Evolutionary conservation across 768 basidiomycete genomes (phyloP), one percentile per base, ranked within the genome.

Genomic region (Mycena indigotica): DNA sequence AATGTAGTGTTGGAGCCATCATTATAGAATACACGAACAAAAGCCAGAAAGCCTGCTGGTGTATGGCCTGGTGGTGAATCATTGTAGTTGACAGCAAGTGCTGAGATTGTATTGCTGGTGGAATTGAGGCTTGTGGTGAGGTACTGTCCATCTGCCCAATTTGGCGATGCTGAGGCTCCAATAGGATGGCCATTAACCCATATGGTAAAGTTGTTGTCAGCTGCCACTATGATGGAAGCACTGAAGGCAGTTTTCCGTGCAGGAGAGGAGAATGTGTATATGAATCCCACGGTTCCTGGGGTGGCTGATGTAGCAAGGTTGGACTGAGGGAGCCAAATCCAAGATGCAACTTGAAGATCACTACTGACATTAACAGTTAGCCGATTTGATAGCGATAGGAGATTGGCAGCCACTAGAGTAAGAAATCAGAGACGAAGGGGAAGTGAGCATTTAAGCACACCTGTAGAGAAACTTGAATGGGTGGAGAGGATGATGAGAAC

Each of bases 1-100:
- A 57, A 8, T 2, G 56, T 52, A 19, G 55, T 51, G 4, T n/a
- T 17, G 2, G 52, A 45, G 8, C 56, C 56, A 28, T 62, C 60
- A 21, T 29, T 28, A 38, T 62, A 58, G 16, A 5, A 25, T 48
- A 62, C 30, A 19, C 40, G 28, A 39, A 61, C 50, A 28, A 52
- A 30, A 5, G 55, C 55, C 24, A 61, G 13, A 12, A 61, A 28
- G 15, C 55, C 60, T 4, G 60, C 35, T 12, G 35, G 35, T 12
- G 12, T 38, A 38, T 12, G 12, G n/a, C n/a, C 35, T 38, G 12
- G 12, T n/a, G 50, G 8, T 2, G n/a, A 50, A n/a, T 38, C 35
- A 38, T 12, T 12, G n/a, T 12, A 12, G n/a, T 38, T 38, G 35
- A 12, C n/a, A 12, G 35, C 35, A n/a, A n/a, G n/a, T 12, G n/a